Percentiles rank a stretch among this genome's conserved stretches.
These are phyloP conservation scores for Huntiella bhutanensis DNA, from an alignment of 2,329 filamentous ascomycete species.

Conservation along the genomic window DNA sequence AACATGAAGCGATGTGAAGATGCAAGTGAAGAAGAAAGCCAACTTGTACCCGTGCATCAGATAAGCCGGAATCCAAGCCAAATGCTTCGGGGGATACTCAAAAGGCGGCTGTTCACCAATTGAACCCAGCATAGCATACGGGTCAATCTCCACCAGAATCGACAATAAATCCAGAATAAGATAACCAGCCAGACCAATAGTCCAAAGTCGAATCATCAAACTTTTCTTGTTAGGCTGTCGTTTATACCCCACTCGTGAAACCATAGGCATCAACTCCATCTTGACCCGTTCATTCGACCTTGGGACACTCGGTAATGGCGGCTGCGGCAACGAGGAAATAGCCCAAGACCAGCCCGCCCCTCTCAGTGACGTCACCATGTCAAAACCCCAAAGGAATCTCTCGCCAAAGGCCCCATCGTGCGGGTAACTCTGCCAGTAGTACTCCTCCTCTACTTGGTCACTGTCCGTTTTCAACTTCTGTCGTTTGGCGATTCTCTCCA, in stretches of 20 bases:
- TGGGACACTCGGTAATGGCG: slow-evolving; percentile 24
- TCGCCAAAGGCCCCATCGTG: slow-evolving; percentile 26
- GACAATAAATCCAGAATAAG: slow-evolving; percentile 49
- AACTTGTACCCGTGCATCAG: slow-evolving; percentile 37
- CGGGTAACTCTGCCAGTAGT: slow-evolving; percentile 43
- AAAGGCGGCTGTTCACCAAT: slow-evolving; percentile 12
- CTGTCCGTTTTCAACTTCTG: slow-evolving; percentile 12
- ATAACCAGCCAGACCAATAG: slow-evolving; percentile 33
- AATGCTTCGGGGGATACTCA: slow-evolving; percentile 23
- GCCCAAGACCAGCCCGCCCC: slow-evolving; percentile 40
- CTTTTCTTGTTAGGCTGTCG: slow-evolving; percentile 21
- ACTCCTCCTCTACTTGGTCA: slow-evolving; percentile 20
- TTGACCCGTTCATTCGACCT: slow-evolving; percentile 21
- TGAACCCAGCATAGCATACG: slow-evolving; percentile 48
- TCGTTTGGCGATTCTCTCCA: slow-evolving; percentile 28
- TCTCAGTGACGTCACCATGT: slow-evolving; percentile 35
- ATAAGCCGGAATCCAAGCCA: slow-evolving; percentile 23
- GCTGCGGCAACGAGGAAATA: slow-evolving; percentile 28
- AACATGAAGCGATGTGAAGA: slow-evolving; percentile 41
- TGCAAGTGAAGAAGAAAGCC: slow-evolving; percentile 31
- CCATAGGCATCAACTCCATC: slow-evolving; percentile 23
- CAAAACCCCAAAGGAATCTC: slow-evolving; percentile 35
- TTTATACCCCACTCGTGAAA: slow-evolving; percentile 27
- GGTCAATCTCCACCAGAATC: slow-evolving; percentile 48
- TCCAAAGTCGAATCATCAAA: slow-evolving; percentile 16